A percentile compares a stretch with the other conserved stretches of the same genome.
phyloP scores from a whole-genome alignment of 2,329 filamentous ascomycete genomes.

The Aspergillus arachidicola region DNA sequence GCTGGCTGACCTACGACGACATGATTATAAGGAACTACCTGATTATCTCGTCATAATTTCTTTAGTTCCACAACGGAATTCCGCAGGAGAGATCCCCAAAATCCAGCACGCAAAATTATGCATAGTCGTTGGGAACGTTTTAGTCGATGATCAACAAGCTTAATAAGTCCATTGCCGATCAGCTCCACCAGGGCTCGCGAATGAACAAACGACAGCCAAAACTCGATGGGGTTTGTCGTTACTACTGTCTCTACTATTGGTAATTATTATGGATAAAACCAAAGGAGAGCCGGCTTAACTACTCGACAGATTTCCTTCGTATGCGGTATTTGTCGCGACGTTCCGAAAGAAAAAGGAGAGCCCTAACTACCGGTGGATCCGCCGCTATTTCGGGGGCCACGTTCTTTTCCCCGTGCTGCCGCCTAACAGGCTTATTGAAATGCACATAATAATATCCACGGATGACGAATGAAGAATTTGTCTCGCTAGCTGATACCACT shows the following conservation, averaged over 20 bases:
- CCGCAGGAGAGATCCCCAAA: background rate
- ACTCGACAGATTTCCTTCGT: background rate
- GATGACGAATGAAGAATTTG: background rate
- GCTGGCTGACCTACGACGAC: background rate
- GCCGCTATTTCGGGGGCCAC: background rate
- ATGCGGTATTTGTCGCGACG: background rate
- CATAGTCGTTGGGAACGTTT: background rate
- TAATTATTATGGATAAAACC: background rate
- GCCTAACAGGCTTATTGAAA: background rate
- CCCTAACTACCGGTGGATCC: background rate
- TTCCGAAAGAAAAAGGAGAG: background rate
- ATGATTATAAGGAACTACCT: background rate
- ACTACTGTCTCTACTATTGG: background rate
- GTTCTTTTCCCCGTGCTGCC: background rate
- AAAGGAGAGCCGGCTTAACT: background rate
- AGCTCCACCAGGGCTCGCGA: background rate
- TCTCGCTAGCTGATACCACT: background rate
- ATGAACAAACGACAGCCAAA: background rate
- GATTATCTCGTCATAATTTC: background rate
- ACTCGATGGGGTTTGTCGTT: background rate
- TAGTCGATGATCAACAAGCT: constrained; percentile 1
- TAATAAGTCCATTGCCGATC: background rate
- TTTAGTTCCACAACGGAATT: background rate
- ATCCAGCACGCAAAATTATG: background rate
- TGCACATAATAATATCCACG: background rate